Base-by-base conservation (phyloP, 1,139 yeast species). In the Geotrichum klebahnii region DNA sequence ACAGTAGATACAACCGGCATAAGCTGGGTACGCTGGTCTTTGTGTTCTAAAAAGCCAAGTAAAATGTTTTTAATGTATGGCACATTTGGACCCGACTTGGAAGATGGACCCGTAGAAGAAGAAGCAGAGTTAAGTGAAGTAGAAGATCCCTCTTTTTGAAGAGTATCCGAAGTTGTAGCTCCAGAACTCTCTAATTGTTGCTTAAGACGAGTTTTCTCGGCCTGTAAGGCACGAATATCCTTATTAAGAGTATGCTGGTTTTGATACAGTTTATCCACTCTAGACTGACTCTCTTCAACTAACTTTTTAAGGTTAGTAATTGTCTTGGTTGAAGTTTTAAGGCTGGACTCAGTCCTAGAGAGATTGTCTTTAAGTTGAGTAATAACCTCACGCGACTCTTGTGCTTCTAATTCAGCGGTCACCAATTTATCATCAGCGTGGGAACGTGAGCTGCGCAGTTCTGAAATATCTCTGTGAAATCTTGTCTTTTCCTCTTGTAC, bases 21-120 rank as follows among this genome's bases (percentile, higher is more conserved):
- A 46, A 92, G 74, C 65, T 82, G 88, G 33, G 76, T 81, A 49
- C 97, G 74, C 66, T 90, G 97, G 14, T 90, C 97, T 61, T 78
- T 85, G 62, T 87, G 96, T 62, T 90, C 97, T 55, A 90, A 69
- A 65, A 84, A 92, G 1, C 97, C 97, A 8, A 92, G 70, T 19
- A 92, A 68, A 1, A 92, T 96, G 64, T 92, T 92, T 64, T 85
- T 86, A 48, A 89, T 76, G 64, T 92, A 92, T 19, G 92, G 87
- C 29, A 82, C 72, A 60, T 83, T 79, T 22, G 74, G 74, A 32
- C 12, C 40, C 16, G 17, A n/a, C n/a, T n/a, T 14, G 26, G 8
- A 2, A 4, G 16, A 44, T 20, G 50, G 17, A 5, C 50, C 23
- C 2, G 41, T 38, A 1, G 49, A 22, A 16, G 37, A 31, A 1